Evolutionary conservation across 768 basidiomycete species (phyloP), one percentile per base, ranked within the genome.

Genomic region (Pleurotus pulmonarius): DNA sequence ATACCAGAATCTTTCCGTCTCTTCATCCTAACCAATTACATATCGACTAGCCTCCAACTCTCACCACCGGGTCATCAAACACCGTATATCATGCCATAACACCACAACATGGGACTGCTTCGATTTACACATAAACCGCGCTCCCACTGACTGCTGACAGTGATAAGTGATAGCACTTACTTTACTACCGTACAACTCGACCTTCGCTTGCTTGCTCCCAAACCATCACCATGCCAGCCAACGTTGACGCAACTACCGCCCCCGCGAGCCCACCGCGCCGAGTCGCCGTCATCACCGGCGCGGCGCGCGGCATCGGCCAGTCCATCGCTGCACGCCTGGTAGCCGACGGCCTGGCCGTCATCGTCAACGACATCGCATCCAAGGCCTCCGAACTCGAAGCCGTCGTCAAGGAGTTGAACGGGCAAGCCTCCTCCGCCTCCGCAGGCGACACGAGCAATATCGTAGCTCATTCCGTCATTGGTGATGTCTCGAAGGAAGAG

Each of bases 261-360:
- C 51, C 29, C 20, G 16, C 46, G 18, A n/a, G 20, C 13, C 43
- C n/a, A 9, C 18, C 26, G 5, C 15, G 65, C 60, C 64, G 70
- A n/a, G 49, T 70, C 20, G 74, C 70, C 1, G 64, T 73, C n/a
- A 46, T 74, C 40, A 73, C 73, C 1, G 72, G 71, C 16, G 68
- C 69, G 3, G 71, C 68, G 4, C 72, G 73, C 40, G 79, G 79
- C 18, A 77, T 78, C 41, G 78, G 77, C 3, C 69, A 69, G 20
- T 72, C 70, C 47, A 75, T 77, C 41, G 73, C 76, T 9, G 62
- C 71, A 7, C 67, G 75, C 5, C 70, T 80, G 22, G 76, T 77
- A 18, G 53, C 64, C 11, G 76, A 73, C 54, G 76, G 76, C 13
- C 71, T 73, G 55, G 72, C 74, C 53, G 63, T 78, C 29, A 70